Percentiles rank a stretch among this genome's conserved stretches.
Conservation (phyloP, 805 yeast species). For the Lipomyces starkeyi region DNA sequence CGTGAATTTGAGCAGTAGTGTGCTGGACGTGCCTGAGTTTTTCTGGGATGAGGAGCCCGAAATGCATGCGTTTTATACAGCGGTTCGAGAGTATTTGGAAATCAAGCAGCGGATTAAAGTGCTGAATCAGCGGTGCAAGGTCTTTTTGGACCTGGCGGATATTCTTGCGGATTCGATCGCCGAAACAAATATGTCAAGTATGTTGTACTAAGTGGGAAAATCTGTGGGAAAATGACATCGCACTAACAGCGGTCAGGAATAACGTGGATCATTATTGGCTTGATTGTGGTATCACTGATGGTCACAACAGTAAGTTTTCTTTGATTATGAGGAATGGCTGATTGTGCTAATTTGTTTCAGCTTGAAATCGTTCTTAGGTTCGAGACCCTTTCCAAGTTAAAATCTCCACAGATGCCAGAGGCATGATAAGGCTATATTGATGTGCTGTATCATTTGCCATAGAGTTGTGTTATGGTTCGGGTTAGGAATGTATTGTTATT, state of each 20-base stretch:
- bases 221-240: too few relatives aligned
- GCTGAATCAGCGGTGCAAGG: slow-evolving; percentile 89
- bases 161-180: slow-evolving; percentile 93
- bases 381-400: slow-evolving; percentile 14
- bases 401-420: neutral
- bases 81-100: slow-evolving; percentile 89
- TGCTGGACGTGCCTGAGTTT: slow-evolving; percentile 92
- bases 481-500: too few relatives aligned
- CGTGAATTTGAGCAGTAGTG: slow-evolving; percentile 87
- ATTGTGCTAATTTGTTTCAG: neutral
- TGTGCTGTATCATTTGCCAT: neutral
- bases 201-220: too few relatives aligned
- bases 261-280: slow-evolving; percentile 85
- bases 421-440: neutral
- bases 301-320: slow-evolving; percentile 57
- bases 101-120: slow-evolving; percentile 95
- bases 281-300: slow-evolving; percentile 75
- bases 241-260: slow-evolving; percentile 47
- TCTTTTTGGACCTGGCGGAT: slow-evolving; percentile 90
- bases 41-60: slow-evolving; percentile 97
- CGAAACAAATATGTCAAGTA: slow-evolving; percentile 84
- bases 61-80: slow-evolving; percentile 86
- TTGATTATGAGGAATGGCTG: neutral
- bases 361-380: slow-evolving; percentile 23
- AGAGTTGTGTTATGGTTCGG: neutral